A percentile compares a stretch with the other conserved stretches of the same genome.
phyloP scores from a whole-genome alignment of 257 asterid genomes.

The Nicotiana sylvestris region DNA sequence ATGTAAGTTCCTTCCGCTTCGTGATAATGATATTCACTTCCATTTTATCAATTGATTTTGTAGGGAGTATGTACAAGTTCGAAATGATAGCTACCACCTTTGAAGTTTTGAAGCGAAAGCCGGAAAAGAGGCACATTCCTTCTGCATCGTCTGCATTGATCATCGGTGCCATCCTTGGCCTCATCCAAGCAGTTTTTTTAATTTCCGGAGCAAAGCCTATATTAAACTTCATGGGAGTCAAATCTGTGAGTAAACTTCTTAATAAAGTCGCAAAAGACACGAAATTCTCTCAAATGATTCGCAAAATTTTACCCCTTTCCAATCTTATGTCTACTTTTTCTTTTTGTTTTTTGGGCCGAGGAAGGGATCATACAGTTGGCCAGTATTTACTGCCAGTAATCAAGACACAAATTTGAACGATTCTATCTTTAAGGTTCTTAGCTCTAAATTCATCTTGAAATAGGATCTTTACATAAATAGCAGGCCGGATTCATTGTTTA shows the following conservation, averaged over 20 bases:
- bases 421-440: neutral
- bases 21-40: neutral
- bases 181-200: constrained; percentile 49
- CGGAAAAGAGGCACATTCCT: constrained; percentile 48
- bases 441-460: neutral
- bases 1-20: neutral
- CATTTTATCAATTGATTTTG: constrained; percentile 19
- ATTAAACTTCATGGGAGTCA: constrained; percentile 68
- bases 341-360: neutral
- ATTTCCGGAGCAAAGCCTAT: constrained; percentile 56
- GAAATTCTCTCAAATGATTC: neutral
- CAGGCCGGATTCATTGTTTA: no score
- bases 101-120: constrained; percentile 25
- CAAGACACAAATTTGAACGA: neutral
- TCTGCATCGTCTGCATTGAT: constrained; percentile 78
- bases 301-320: neutral
- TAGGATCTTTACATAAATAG: no score
- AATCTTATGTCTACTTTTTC: neutral
- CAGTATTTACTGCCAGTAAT: neutral
- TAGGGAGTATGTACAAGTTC: constrained; percentile 21
- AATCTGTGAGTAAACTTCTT: constrained; percentile 36
- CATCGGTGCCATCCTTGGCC: constrained; percentile 60
- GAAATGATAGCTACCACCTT: constrained; percentile 17
- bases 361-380: neutral
- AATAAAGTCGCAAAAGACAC: neutral